Evolutionary conservation across 208 protist genomes (phyloP).

Genomic region (Angomonas ambiguus): DNA sequence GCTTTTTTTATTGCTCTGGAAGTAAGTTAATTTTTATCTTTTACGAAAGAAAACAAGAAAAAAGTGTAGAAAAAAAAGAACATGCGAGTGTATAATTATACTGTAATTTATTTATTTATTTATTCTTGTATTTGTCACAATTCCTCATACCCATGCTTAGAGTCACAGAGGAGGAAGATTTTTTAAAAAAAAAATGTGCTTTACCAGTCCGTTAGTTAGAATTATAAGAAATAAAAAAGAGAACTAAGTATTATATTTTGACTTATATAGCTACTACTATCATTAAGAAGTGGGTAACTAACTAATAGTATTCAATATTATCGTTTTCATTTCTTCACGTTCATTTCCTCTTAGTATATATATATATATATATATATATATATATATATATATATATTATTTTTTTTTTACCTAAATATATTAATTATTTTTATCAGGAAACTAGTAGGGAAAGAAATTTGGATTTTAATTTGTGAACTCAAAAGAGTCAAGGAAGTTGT

Average conservation of each 20-base stretch:
- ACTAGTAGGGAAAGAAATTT: slow-evolving; percentile 7
- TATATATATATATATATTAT: neutral
- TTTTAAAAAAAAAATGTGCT: too few species aligned
- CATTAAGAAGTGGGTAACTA: too few species aligned
- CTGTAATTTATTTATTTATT: too few species aligned
- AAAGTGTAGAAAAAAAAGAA: slow-evolving; percentile 6
- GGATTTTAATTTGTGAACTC: slow-evolving; percentile 18
- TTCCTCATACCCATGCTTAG: too few species aligned
- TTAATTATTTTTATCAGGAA: neutral
- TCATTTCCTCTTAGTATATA: neutral
- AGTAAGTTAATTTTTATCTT: too few species aligned
- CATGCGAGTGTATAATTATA: neutral
- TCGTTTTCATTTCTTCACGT: neutral
- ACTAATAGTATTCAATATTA: neutral
- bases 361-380: neutral
- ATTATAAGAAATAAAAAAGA: too few species aligned
- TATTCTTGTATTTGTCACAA: too few species aligned
- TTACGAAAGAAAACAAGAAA: neutral
- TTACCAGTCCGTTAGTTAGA: too few species aligned
- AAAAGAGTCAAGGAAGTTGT: slow-evolving; percentile 63
- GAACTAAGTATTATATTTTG: neutral
- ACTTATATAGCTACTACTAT: too few species aligned
- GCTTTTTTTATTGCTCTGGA: neutral
- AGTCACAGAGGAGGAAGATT: too few species aligned
- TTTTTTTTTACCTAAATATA: neutral